Evolutionary conservation across 177 flowering plant species (phyloP).

Genomic region (Vitis hybrid): DNA sequence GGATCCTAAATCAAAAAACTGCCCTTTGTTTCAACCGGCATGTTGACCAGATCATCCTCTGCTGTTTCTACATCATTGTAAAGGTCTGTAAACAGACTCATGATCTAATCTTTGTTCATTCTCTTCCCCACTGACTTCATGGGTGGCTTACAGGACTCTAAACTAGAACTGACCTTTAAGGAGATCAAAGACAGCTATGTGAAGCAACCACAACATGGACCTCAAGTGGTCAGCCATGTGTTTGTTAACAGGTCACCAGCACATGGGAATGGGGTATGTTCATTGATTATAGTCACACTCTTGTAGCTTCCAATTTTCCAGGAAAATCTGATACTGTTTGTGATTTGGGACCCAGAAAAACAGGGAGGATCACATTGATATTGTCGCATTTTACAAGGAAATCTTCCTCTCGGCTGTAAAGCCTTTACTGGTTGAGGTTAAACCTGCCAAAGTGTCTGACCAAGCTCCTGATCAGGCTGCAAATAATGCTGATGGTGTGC

Average conservation of each 20-base stretch:
- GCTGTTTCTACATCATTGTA: constrained; percentile 90
- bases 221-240: constrained; percentile 86
- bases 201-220: constrained; percentile 91
- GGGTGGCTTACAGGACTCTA: constrained; percentile 65
- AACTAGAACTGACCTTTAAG: constrained; percentile 69
- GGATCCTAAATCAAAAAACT: constrained; percentile 69
- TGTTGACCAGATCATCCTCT: constrained; percentile 93
- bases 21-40: constrained; percentile 84
- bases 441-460: constrained; percentile 42
- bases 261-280: constrained; percentile 69
- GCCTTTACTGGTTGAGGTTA: constrained; percentile 78
- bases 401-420: constrained; percentile 81
- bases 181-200: constrained; percentile 85
- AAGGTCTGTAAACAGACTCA: constrained; percentile 57
- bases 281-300: background rate
- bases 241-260: constrained; percentile 75
- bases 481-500: constrained; percentile 52
- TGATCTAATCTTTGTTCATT: constrained; percentile 8
- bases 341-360: constrained; percentile 55
- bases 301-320: background rate
- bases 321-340: constrained; percentile 14
- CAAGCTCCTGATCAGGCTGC: constrained; percentile 44
- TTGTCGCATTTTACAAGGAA: constrained; percentile 89
- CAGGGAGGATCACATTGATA: constrained; percentile 83
- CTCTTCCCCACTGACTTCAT: constrained; percentile 12